These are phyloP conservation scores for Mycena latifolia DNA, from an alignment of 768 basidiomycete genomes.

Conservation along the genomic window DNA sequence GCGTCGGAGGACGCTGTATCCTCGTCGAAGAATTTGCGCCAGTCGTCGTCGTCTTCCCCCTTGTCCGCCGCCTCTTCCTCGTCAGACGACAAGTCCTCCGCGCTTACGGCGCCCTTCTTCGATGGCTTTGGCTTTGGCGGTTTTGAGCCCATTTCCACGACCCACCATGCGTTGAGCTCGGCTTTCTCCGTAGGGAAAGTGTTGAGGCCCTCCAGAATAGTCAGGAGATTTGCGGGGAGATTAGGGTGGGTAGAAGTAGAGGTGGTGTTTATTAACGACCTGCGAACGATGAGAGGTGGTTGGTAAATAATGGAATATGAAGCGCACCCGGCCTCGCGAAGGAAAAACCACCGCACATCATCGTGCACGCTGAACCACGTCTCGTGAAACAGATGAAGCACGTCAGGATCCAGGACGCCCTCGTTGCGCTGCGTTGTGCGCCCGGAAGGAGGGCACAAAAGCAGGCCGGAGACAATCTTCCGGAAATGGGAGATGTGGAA, in stretches of 20 bases:
- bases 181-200: constrained; percentile 80
- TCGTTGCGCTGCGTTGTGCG: constrained; percentile 42
- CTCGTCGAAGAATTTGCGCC: constrained; percentile 89
- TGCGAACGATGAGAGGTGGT: constrained; percentile 28
- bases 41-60: constrained; percentile 64
- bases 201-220: constrained; percentile 73
- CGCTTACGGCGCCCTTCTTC: constrained; percentile 49
- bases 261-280: constrained; percentile 48
- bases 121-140: constrained; percentile 63
- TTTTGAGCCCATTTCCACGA: constrained; percentile 71
- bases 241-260: constrained; percentile 48
- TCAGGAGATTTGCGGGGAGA: constrained; percentile 63
- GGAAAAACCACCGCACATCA: constrained; percentile 91
- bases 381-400: constrained; percentile 72
- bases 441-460: constrained; percentile 70
- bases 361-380: constrained; percentile 84
- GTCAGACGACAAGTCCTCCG: constrained; percentile 42
- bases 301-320: background rate
- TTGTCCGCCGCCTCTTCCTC: constrained; percentile 48
- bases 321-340: constrained; percentile 80
- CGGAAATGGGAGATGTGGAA: constrained; percentile 78
- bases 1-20: constrained; percentile 51
- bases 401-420: constrained; percentile 65
- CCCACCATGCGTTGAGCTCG: constrained; percentile 86
- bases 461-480: constrained; percentile 68